phyloP scores from a whole-genome alignment of 352 stramenopile genomes.

The Pythium sp. region DNA sequence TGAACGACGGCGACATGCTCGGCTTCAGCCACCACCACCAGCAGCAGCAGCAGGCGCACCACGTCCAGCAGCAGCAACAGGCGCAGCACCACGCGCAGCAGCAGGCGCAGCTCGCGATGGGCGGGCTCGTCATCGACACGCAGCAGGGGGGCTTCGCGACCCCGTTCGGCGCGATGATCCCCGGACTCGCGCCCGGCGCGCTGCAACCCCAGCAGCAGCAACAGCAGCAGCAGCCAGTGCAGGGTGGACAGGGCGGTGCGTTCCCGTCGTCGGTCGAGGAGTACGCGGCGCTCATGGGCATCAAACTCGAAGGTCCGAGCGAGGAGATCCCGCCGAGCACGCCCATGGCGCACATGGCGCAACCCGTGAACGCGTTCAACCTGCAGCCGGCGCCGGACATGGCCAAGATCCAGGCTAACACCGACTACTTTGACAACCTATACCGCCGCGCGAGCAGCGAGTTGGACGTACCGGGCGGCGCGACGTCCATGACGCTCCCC shows the following conservation, averaged over 20 bases:
- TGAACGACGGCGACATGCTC: slow-evolving; percentile 65
- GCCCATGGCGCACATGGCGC: slow-evolving; percentile 31
- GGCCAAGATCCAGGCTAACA: slow-evolving; percentile 75
- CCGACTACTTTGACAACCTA: slow-evolving; percentile 79
- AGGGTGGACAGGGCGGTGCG: slow-evolving; percentile 17
- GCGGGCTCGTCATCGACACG: slow-evolving; percentile 20
- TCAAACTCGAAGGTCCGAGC: slow-evolving; percentile 69
- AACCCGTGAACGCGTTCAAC: slow-evolving; percentile 27
- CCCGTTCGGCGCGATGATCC: slow-evolving; percentile 59
- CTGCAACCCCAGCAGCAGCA: slow-evolving; percentile 23
- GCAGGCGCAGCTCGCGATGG: slow-evolving; percentile 9
- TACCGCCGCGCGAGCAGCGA: slow-evolving; percentile 44
- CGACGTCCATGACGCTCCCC: slow-evolving; percentile 62
- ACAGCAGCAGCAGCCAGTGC: slow-evolving; percentile 25
- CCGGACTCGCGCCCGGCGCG: slow-evolving; percentile 24
- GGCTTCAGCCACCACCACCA: slow-evolving; percentile 26
- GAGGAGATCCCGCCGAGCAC: slow-evolving; percentile 26
- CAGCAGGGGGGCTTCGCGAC: slow-evolving; percentile 32
- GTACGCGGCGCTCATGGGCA: slow-evolving; percentile 80
- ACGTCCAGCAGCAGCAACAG: slow-evolving; percentile 14
- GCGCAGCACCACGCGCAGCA: slow-evolving; percentile 18
- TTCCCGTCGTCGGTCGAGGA: slow-evolving; percentile 59
- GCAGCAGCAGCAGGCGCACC: slow-evolving; percentile 21
- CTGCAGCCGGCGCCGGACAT: slow-evolving; percentile 41
- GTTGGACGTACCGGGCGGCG: slow-evolving; percentile 29